phyloP scores from a whole-genome alignment of 1,284 basidiomycete species.

The Meripilus lineatus region DNA sequence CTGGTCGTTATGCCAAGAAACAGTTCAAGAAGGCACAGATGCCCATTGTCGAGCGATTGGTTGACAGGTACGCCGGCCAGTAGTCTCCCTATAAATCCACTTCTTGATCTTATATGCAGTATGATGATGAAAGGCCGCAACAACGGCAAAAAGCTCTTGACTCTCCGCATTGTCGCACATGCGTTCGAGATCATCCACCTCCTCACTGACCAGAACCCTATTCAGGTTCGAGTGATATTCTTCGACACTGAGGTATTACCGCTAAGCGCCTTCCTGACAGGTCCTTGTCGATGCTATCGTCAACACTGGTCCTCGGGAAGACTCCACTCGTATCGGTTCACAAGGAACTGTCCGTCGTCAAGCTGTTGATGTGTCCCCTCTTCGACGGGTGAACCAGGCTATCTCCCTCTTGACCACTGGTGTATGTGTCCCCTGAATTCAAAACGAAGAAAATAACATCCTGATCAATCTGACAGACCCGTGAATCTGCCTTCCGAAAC shows the following conservation, averaged over 20 bases:
- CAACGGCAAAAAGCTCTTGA: constrained; percentile 99
- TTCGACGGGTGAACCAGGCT: constrained; percentile 98
- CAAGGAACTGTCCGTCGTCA: constrained; percentile 99
- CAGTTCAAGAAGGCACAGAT: constrained; percentile 99
- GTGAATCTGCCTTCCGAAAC: constrained; percentile 99
- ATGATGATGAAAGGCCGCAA: constrained; percentile 99
- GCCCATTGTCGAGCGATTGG: constrained; percentile 99
- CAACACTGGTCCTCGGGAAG: constrained; percentile 99
- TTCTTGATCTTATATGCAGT: constrained; percentile 35
- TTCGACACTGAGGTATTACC: not conserved
- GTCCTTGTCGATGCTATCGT: constrained; percentile 97
- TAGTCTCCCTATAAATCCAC: not conserved
- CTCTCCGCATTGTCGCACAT: constrained; percentile 99
- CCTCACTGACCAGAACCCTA: constrained; percentile 99
- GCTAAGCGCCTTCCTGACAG: constrained; percentile 26
- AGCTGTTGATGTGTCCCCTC: constrained; percentile 98
- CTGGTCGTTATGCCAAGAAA: constrained; percentile 99
- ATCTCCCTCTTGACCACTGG: constrained; percentile 94
- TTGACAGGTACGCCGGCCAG: constrained; percentile 74
- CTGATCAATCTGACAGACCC: constrained; percentile 55
- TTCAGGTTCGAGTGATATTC: constrained; percentile 70
- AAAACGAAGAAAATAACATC: constrained; percentile 3
- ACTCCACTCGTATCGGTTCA: constrained; percentile 99
- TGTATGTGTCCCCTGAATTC: constrained; percentile 46
- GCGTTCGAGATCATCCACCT: constrained; percentile 99